Base-by-base conservation (phyloP, 345 rosid genomes). In the Iberis pinnata region DNA sequence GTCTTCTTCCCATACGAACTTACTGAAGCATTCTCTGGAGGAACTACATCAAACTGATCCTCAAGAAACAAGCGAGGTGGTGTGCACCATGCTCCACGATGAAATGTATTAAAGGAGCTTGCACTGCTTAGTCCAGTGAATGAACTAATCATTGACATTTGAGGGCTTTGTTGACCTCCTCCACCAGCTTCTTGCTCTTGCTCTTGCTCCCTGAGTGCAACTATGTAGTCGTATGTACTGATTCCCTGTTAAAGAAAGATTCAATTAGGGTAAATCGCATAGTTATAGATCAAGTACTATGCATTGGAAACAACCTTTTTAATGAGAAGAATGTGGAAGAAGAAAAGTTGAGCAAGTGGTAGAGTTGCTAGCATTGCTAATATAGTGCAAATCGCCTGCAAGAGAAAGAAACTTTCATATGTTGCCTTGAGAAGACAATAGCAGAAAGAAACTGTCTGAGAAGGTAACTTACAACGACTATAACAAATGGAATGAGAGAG, bases 21-120 rank as follows among this genome's bases (percentile, higher is more conserved):
- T 16, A 88, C 90, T 7, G 98, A 88, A 24, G 76, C 95, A 36
- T 88, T 83, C 54, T 92, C 98, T 0, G 97, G 98, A 51, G 98
- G 98, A 58, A 92, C 97, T 49, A 92, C 98, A 60, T 92, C 98
- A 71, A 92, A 88, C 98, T 88, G 98, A 75, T 92, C 98, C 73
- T 92, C 98, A 12, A 92, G 82, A 73, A 92, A 88, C 45, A 85
- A 70, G 10, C 88, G 84, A 0, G 98, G 98, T 2, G 98, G 98
- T 27, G 98, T 92, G 70, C 98, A 92, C 98, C 98, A 88, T 14
- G 97, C 95, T 39, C 90, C 95, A 11, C 97, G 79, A 46, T 82
- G 95, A 78, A 88, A 85, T 33, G 97, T 85, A 14, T 86, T 74
- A 66, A 88, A 85, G 50, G 98, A 92, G 70, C 98, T 92, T 39